Conservation (phyloP, 1,139 yeast genomes). For the Candida gigantensis region DNA sequence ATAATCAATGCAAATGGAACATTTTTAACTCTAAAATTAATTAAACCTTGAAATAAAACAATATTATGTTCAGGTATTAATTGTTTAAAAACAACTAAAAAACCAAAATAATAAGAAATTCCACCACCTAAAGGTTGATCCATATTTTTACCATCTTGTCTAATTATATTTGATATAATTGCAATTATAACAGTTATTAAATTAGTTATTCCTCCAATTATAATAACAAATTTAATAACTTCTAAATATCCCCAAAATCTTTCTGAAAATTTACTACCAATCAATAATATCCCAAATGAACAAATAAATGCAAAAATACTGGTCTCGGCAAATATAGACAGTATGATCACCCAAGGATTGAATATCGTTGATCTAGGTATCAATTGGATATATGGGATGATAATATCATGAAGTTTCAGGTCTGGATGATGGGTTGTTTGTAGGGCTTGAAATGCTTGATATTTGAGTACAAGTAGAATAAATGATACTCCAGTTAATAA, state of each 20-base stretch:
- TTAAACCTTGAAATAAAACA: conserved; percentile 59
- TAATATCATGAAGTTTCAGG: conserved; percentile 36
- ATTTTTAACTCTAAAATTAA: conserved; percentile 72
- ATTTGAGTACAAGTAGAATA: conserved; percentile 30
- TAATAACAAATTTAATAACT: conserved; percentile 56
- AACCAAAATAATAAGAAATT: conserved; percentile 68
- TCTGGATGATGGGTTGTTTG: conserved; percentile 10
- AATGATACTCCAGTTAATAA: conserved; percentile 24
- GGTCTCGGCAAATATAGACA: conserved; percentile 73
- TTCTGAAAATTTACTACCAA: conserved; percentile 55
- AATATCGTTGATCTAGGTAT: conserved; percentile 62
- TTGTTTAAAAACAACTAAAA: conserved; percentile 84
- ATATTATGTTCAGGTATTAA: conserved; percentile 86
- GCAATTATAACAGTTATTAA: conserved; percentile 45
- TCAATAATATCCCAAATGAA: conserved; percentile 50
- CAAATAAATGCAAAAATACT: conserved; percentile 50
- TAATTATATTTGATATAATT: conserved; percentile 38
- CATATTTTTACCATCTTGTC: conserved; percentile 41
- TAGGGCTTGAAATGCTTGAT: conserved; percentile 33
- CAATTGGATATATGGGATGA: conserved; percentile 66
- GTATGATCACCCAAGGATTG: conserved; percentile 76
- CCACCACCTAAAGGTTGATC: conserved; percentile 68
- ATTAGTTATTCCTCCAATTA: conserved; percentile 64
- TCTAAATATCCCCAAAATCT: conserved; percentile 62
- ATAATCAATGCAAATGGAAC: conserved; percentile 64